Percentiles rank a stretch among this genome's conserved stretches.
phyloP scores from a whole-genome alignment of 179 eudicot genomes.

The Beta corolliflora region DNA sequence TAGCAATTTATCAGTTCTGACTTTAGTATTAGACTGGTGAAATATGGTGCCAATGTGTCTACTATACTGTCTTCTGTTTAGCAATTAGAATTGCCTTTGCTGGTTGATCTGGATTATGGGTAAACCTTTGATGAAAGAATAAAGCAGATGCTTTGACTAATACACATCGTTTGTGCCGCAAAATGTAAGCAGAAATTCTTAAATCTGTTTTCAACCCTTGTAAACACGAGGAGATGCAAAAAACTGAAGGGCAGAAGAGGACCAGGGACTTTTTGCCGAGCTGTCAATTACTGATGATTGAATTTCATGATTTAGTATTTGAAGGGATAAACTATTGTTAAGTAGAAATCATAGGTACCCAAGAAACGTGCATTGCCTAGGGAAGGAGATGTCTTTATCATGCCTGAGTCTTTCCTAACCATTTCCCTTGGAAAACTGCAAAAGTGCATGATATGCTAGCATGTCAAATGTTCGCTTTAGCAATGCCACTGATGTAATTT shows the following conservation, averaged over 20 bases:
- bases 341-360: background rate
- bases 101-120: background rate
- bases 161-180: background rate
- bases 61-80: background rate
- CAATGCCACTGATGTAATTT: background rate
- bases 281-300: background rate
- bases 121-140: background rate
- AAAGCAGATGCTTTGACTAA: background rate
- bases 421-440: background rate
- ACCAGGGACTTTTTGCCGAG: background rate
- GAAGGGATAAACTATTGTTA: background rate
- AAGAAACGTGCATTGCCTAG: background rate
- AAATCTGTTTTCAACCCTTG: background rate
- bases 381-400: background rate
- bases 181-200: background rate
- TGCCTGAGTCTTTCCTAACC: background rate
- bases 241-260: background rate
- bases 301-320: background rate
- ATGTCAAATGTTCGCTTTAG: background rate
- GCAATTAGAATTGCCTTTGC: background rate
- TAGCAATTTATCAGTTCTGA: constrained; percentile 5
- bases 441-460: background rate
- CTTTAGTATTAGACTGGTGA: constrained; percentile 1
- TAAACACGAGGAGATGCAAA: background rate
- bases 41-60: background rate